Conservation (phyloP, 768 basidiomycete species). For the Sporobolomyces roseus region DNA sequence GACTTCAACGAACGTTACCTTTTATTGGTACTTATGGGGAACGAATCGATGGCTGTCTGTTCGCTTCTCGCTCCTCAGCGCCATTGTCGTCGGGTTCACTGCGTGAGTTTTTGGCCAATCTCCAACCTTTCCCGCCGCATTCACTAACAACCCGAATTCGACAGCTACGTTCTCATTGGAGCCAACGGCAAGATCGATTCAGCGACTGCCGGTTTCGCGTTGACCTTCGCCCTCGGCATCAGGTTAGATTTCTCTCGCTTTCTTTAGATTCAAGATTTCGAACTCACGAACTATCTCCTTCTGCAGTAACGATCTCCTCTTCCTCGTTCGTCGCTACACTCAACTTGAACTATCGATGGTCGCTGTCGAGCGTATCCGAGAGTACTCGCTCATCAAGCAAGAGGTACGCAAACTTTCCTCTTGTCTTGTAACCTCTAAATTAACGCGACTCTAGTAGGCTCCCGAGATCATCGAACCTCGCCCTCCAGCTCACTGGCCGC, state of each 20-base stretch:
- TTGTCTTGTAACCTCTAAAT: not conserved
- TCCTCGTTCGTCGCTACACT: constrained; percentile 44
- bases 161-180: constrained; percentile 40
- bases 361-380: constrained; percentile 46
- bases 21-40: constrained; percentile 42
- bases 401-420: constrained; percentile 17
- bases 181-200: constrained; percentile 41
- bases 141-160: not conserved
- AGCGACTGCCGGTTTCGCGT: constrained; percentile 35
- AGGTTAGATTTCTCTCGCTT: not conserved
- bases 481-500: constrained; percentile 44
- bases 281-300: not conserved
- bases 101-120: constrained; percentile 14
- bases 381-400: constrained; percentile 41
- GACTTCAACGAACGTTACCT: constrained; percentile 42
- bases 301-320: constrained; percentile 40
- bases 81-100: constrained; percentile 36
- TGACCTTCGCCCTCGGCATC: constrained; percentile 41
- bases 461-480: constrained; percentile 44
- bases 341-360: constrained; percentile 46
- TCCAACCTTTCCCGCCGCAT: not conserved
- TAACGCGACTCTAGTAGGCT: constrained; percentile 6
- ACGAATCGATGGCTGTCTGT: constrained; percentile 44
- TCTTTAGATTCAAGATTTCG: not conserved
- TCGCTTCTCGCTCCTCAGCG: constrained; percentile 41